Conservation (phyloP, 208 protist species). For the Spironucleus salmonicida region DNA sequence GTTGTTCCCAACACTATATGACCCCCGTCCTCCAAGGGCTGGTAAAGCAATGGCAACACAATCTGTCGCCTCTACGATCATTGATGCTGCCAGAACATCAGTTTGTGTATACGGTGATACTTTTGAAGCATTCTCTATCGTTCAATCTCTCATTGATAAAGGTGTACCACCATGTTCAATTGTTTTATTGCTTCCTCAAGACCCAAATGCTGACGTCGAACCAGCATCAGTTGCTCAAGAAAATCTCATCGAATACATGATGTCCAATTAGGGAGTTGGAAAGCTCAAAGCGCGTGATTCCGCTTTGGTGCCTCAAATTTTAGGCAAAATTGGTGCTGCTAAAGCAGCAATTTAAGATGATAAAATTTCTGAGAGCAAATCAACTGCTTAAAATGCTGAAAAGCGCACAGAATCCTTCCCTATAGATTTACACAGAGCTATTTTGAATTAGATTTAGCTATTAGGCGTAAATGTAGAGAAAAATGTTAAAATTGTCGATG, state of each 20-base stretch:
- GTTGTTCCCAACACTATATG: constrained; percentile 12
- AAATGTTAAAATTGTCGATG: constrained; percentile 17
- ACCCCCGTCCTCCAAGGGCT: neutral
- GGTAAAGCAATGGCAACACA: neutral
- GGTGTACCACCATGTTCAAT: constrained; percentile 20
- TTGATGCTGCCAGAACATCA: constrained; percentile 10
- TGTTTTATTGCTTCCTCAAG: neutral
- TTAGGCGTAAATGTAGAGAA: neutral
- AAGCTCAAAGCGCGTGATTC: too few species aligned
- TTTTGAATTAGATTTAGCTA: neutral
- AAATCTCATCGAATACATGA: neutral
- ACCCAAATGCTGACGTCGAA: constrained; percentile 12
- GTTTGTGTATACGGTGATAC: constrained; percentile 16
- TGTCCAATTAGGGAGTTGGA: neutral
- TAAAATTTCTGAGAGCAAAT: neutral
- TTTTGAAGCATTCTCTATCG: constrained; percentile 14
- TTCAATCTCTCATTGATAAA: neutral
- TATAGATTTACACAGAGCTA: neutral
- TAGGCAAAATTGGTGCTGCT: neutral
- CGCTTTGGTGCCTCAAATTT: neutral
- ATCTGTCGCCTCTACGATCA: neutral
- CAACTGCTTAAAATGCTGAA: neutral
- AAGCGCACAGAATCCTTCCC: constrained; percentile 1
- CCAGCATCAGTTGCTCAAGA: neutral
- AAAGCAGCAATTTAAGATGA: neutral